phyloP scores from a whole-genome alignment of 768 basidiomycete species.

The Amanita rubescens region DNA sequence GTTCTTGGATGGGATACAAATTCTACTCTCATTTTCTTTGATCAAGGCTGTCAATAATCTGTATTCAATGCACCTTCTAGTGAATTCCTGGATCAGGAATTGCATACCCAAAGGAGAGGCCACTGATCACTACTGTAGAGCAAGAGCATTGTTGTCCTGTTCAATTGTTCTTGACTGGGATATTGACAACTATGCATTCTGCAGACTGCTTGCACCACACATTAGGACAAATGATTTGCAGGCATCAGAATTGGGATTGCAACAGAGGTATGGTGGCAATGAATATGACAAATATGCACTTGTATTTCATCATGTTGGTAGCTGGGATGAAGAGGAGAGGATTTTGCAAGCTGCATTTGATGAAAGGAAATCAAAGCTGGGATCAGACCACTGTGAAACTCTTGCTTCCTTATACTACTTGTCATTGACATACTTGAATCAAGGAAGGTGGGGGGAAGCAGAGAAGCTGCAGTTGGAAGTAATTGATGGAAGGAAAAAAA shows the following conservation, averaged over 20 bases:
- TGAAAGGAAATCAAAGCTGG: background rate
- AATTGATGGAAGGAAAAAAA: background rate
- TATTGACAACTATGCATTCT: background rate
- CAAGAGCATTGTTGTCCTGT: background rate
- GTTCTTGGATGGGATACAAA: constrained; percentile 12
- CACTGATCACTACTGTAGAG: background rate
- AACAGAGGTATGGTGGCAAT: background rate
- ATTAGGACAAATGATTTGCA: background rate
- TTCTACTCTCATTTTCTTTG: constrained; percentile 12
- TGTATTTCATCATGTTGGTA: background rate
- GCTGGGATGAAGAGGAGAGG: background rate
- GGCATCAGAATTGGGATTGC: background rate
- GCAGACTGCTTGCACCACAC: constrained; percentile 5
- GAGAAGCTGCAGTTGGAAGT: no score
- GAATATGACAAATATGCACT: background rate
- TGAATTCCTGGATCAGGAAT: constrained; percentile 6
- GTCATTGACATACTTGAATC: background rate
- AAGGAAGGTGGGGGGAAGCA: background rate
- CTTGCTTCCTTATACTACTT: background rate
- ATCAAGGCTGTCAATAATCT: constrained; percentile 5
- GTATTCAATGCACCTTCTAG: constrained; percentile 10
- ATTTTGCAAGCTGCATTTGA: background rate
- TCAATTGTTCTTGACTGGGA: background rate
- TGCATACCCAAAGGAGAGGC: background rate
- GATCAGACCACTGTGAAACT: background rate